Conservation (phyloP, 495 filamentous ascomycete genomes). For the Parmelia sp. region DNA sequence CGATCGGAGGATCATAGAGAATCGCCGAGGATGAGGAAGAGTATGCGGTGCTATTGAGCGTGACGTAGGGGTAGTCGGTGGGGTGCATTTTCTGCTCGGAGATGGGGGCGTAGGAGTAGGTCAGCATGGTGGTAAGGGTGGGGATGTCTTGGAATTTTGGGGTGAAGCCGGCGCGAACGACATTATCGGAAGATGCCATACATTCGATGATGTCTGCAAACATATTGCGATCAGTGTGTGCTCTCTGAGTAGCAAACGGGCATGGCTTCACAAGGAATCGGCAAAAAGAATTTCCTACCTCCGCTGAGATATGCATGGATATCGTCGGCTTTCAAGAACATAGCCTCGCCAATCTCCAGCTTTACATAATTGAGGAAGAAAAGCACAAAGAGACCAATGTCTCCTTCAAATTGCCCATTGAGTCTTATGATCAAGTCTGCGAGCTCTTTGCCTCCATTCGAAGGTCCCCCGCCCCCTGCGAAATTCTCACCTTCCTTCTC, state of each 20-base stretch:
- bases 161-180: conserved; percentile 93
- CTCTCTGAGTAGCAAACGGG: not conserved
- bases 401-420: conserved; percentile 67
- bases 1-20: conserved; percentile 92
- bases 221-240: not conserved
- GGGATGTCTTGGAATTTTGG: conserved; percentile 97
- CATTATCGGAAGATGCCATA: conserved; percentile 97
- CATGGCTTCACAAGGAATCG: not conserved
- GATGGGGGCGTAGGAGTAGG: conserved; percentile 89
- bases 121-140: conserved; percentile 86
- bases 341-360: conserved; percentile 79
- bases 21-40: conserved; percentile 58
- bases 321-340: conserved; percentile 93
- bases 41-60: conserved; percentile 72
- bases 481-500: conserved; percentile 53
- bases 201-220: conserved; percentile 84
- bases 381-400: conserved; percentile 70
- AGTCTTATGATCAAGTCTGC: conserved; percentile 69
- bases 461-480: conserved; percentile 54
- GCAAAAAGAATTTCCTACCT: conserved; percentile 25
- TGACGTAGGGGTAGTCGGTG: conserved; percentile 72
- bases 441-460: conserved; percentile 59
- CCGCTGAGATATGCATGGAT: conserved; percentile 95
- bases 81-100: conserved; percentile 89
- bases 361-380: conserved; percentile 81